Evolutionary conservation across 345 rosid species (phyloP).

Genomic region (Corchorus olitorius): DNA sequence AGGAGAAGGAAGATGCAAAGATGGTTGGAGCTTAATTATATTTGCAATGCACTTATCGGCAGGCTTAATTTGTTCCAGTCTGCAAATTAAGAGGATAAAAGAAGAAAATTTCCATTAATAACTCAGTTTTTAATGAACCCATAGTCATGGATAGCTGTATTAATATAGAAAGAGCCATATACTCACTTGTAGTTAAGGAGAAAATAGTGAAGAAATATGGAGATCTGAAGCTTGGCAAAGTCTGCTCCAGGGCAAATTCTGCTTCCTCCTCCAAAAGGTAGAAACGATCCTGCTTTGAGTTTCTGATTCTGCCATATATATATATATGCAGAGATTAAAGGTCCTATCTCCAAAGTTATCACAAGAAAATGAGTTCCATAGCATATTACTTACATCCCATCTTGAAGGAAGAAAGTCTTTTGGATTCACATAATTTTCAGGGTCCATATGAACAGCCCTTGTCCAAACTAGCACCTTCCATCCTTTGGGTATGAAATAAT

Average conservation of each 20-base stretch:
- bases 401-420: conserved; percentile 46
- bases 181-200: conserved; percentile 45
- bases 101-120: too few species aligned
- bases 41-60: too few species aligned
- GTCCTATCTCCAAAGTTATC: not conserved
- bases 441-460: conserved; percentile 45
- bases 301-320: conserved; percentile 19
- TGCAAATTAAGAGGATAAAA: conserved; percentile 4
- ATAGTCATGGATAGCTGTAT: not conserved
- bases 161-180: not conserved
- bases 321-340: not conserved
- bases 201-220: conserved; percentile 48
- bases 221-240: conserved; percentile 49
- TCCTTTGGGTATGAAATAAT: conserved; percentile 50
- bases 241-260: conserved; percentile 54
- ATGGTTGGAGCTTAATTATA: too few species aligned
- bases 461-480: conserved; percentile 54
- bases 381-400: conserved; percentile 45
- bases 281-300: conserved; percentile 44
- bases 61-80: conserved; percentile 11
- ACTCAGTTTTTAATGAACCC: not conserved
- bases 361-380: not conserved
- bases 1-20: too few species aligned
- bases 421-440: conserved; percentile 41
- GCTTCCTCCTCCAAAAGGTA: conserved; percentile 54